Evolutionary conservation across 2,329 filamentous ascomycete genomes (phyloP), one percentile per base, ranked within the genome.

Genomic region (Niveomyces coronatus): DNA sequence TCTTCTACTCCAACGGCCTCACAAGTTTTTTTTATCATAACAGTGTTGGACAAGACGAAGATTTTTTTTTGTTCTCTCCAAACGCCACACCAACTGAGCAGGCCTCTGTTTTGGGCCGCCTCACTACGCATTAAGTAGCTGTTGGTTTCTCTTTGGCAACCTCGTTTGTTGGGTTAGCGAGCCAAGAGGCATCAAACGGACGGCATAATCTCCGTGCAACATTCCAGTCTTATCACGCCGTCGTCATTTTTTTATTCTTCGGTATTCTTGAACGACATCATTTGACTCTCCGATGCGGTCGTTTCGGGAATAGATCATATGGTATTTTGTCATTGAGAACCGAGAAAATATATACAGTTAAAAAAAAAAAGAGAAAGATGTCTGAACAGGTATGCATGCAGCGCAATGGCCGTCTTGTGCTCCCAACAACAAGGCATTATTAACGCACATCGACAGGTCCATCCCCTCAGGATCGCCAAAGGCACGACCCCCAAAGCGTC

Each of bases 391-490:
- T 61, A 61, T 55, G 58, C 44, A 20, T 28, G 30, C 30, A 17
- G n/a, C 10, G 18, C 11, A 27, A 7, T 16, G 15, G 22, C 36
- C 20, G 23, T 5, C 32, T 20, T 22, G 10, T 19, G 10, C 9
- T 28, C 11, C 7, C 28, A 24, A 20, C 23, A 39, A 26, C 28
- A 3, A n/a, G 15, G 24, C 14, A 38, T 30, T 11, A 16, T 31
- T 33, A 30, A 42, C 15, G 24, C 30, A 15, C 8, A n/a, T 20
- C 26, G 7, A 16, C 57, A 85, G 79, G 77, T 85, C 51, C 78
- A 82, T 61, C 84, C 84, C 53, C 64, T 89, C 64, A 81, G 82
- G 63, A 85, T 89, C 53, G 80, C 79, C 62, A 88, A 86, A 65
- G 22, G 31, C 31, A 73, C 63, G 53, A 73, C 67, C 40, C 67